Percentiles rank a stretch among this genome's conserved stretches.
Conservation (phyloP, 129 eudicot genomes). For the Cynara cardunculus region DNA sequence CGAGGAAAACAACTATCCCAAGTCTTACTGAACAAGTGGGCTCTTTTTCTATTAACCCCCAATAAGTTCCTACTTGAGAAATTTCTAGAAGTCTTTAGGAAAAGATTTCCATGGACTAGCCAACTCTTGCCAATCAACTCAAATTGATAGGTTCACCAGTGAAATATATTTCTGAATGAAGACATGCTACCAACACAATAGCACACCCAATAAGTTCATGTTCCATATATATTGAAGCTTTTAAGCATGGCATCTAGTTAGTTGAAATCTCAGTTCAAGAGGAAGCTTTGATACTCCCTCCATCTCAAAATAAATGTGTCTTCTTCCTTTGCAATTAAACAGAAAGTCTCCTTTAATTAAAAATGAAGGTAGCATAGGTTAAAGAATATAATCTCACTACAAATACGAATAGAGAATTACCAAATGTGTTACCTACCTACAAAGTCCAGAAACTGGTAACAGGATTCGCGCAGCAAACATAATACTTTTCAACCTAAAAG, state of each 20-base stretch:
- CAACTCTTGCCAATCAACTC: background rate
- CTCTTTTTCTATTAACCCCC: background rate
- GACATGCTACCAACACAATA: background rate
- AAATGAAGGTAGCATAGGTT: background rate
- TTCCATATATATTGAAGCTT: background rate
- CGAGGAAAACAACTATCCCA: background rate
- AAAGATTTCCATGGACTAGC: background rate
- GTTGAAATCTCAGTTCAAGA: background rate
- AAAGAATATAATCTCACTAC: background rate
- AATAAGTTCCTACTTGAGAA: background rate
- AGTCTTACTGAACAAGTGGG: background rate
- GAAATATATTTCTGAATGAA: background rate
- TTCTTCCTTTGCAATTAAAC: background rate
- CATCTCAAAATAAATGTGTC: background rate
- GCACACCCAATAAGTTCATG: background rate
- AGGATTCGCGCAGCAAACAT: constrained; percentile 31
- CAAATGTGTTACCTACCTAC: constrained; percentile 21
- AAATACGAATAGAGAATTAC: background rate
- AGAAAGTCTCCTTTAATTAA: background rate
- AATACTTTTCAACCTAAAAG: constrained; percentile 27
- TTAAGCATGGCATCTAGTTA: background rate
- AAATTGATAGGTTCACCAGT: background rate
- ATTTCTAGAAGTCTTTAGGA: background rate
- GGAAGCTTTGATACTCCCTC: background rate
- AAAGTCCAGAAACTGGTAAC: constrained; percentile 23